Evolutionary conservation across 352 stramenopile species (phyloP), one percentile per base, ranked within the genome.

Genomic region (Pythium sukuiense): DNA sequence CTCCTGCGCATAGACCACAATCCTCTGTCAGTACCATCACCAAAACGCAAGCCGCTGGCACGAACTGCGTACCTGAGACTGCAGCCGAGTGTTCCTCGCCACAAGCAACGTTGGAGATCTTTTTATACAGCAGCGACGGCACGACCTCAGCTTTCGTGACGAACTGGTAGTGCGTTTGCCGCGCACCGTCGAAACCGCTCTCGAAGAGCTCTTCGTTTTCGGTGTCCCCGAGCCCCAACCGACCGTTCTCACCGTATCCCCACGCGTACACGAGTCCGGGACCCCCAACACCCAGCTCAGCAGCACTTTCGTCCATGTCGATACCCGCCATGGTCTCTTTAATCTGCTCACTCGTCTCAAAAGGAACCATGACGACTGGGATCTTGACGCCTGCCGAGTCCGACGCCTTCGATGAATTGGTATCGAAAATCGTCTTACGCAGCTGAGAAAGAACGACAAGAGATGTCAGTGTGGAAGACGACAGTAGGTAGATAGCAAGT

Each of bases 201-300:
- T 87, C 70, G 65, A 90, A 92, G 45, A 90, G 29, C 32, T 63
- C 59, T 12, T 92, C 82, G 55, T 90, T 89, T 37, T 92, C 82
- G 9, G 80, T 78, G 27, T 92, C 84, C 5, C 82, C 82, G 60
- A 92, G 46, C 26, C 84, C 84, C 3, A 92, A 67, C 3, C 82
- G 80, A 27, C 84, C 84, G 33, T 90, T 88, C 60, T 88, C 69
- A 8, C 69, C 84, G 49, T 85, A 86, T 1, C 84, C 84, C 84
- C 84, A 92, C 1, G 82, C 77, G 53, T 92, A 92, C 18, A 92
- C 65, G 11, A 77, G 73, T 0, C 81, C 82, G 13, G 76, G 74
- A 1, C 67, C 76, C 3, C 54, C 45, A 12, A 88, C 63, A 12
- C 76, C 72, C 12, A 92, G 71, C 13, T 81, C 68, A 18, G 65